A percentile compares a stretch with the other conserved stretches of the same genome.
phyloP scores from a whole-genome alignment of 345 rosid species.

The Camelina neglecta region DNA sequence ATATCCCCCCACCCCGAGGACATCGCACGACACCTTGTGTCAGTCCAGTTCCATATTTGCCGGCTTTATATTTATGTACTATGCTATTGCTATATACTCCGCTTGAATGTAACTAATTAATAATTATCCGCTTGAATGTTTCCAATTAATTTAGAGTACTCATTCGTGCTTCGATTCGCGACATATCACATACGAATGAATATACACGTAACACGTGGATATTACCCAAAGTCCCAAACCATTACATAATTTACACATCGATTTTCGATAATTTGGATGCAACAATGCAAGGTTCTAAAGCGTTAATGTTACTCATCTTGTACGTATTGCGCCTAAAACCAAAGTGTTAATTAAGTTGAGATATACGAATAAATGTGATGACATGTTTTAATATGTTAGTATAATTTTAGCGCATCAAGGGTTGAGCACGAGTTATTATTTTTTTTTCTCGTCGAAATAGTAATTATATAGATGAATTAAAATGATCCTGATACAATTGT shows the following conservation, averaged over 20 bases:
- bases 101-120: not conserved
- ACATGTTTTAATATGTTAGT: not conserved
- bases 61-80: slow-evolving; percentile 20
- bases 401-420: not conserved
- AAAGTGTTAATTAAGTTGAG: not conserved
- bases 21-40: slow-evolving; percentile 29
- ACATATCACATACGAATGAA: no score
- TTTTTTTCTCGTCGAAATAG: no score
- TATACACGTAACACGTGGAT: not conserved
- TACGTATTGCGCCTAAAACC: not conserved
- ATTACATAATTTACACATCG: not conserved
- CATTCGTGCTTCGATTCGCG: not conserved
- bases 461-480: no score
- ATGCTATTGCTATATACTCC: no score
- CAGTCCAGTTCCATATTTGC: slow-evolving; percentile 37
- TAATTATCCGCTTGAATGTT: not conserved
- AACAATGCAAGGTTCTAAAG: not conserved
- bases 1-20: slow-evolving; percentile 25
- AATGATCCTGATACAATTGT: no score
- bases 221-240: no score
- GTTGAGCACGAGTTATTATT: not conserved
- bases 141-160: not conserved
- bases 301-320: not conserved
- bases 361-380: not conserved
- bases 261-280: not conserved